Percentiles rank a stretch among this genome's conserved stretches.
These are phyloP conservation scores for Bruguiera gymnorhiza DNA, from an alignment of 345 rosid species.

Conservation along the genomic window DNA sequence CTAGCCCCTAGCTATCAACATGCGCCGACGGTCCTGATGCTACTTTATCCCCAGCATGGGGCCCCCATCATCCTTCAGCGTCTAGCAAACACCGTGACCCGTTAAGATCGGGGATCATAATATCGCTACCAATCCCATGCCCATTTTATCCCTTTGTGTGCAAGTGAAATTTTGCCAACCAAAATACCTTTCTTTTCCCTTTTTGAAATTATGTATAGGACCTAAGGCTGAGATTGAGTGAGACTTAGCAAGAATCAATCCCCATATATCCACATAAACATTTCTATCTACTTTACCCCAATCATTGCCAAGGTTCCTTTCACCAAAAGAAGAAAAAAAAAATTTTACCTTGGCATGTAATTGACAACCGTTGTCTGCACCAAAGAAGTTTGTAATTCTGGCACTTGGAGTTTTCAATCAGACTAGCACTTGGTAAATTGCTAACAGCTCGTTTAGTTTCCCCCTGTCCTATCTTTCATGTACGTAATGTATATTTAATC, in stretches of 20 bases:
- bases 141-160: too few species aligned
- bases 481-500: slow-evolving; percentile 26
- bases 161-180: background rate
- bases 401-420: too few species aligned
- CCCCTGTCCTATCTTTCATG: background rate
- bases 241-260: too few species aligned
- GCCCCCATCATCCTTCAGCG: slow-evolving; percentile 53
- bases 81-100: slow-evolving; percentile 11
- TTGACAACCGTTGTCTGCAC: too few species aligned
- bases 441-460: slow-evolving; percentile 26
- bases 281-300: too few species aligned
- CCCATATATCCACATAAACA: too few species aligned
- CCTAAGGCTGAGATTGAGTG: too few species aligned
- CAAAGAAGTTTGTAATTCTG: too few species aligned
- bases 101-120: slow-evolving; percentile 15
- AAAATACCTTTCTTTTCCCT: background rate
- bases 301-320: too few species aligned
- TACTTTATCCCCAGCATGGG: slow-evolving; percentile 59
- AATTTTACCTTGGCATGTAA: too few species aligned
- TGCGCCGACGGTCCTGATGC: slow-evolving; percentile 41
- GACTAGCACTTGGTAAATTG: background rate
- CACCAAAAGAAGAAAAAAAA: too few species aligned
- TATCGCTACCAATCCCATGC: background rate
- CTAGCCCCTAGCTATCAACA: slow-evolving; percentile 50
- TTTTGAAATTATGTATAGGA: background rate